These are phyloP conservation scores for Amaranthus hypochondriacus DNA, from an alignment of 148 eudicot species.

Conservation along the genomic window DNA sequence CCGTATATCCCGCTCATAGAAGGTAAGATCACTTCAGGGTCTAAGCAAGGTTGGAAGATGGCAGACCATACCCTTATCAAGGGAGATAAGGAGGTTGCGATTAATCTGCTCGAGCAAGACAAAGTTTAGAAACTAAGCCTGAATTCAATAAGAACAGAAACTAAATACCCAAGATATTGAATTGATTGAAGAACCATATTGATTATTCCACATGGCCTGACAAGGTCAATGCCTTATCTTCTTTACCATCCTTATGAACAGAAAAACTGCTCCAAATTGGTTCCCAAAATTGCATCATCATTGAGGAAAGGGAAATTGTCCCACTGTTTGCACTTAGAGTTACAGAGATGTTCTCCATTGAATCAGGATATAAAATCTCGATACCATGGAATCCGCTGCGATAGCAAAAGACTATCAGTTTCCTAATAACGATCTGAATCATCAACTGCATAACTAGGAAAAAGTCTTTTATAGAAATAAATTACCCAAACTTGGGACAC, in stretches of 20 bases:
- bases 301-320: constrained; percentile 56
- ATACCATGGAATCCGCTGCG: constrained; percentile 76
- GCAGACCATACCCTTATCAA: not conserved
- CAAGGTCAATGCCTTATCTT: constrained; percentile 38
- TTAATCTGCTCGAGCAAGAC: not conserved
- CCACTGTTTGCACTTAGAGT: constrained; percentile 57
- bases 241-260: constrained; percentile 36
- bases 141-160: not conserved
- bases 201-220: constrained; percentile 64
- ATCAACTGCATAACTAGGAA: not conserved
- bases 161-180: constrained; percentile 72
- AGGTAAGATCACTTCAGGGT: not conserved
- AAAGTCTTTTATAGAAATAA: not conserved
- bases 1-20: not conserved
- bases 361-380: constrained; percentile 61
- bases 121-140: not conserved
- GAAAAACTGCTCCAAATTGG: constrained; percentile 53
- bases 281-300: constrained; percentile 68
- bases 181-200: constrained; percentile 74
- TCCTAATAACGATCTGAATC: not conserved
- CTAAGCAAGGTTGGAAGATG: too few relatives aligned
- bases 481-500: constrained; percentile 75
- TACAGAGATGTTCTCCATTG: constrained; percentile 54
- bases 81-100: not conserved
- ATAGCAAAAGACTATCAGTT: constrained; percentile 10